Evolutionary conservation across 768 basidiomycete genomes (phyloP).

Genomic region (Trametes coccinea): DNA sequence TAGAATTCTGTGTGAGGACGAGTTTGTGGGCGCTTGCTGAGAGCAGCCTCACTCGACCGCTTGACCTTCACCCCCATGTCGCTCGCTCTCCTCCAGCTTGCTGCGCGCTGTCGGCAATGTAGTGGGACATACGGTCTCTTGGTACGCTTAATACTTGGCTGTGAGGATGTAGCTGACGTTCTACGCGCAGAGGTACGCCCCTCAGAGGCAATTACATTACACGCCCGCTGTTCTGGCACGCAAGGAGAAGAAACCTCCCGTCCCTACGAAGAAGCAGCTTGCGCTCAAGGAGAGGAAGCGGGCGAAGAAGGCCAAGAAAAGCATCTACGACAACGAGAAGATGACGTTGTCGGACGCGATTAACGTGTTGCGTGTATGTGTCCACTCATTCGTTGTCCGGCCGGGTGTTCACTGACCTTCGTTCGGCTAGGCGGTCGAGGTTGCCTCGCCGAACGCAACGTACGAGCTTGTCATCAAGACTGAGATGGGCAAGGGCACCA

Average conservation of each 20-base stretch:
- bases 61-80: conserved; percentile 12
- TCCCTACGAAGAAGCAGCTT: conserved; percentile 58
- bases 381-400: neutral
- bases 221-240: conserved; percentile 48
- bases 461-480: conserved; percentile 85
- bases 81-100: conserved; percentile 14
- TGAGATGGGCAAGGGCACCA: conserved; percentile 71
- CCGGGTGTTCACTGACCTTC: neutral
- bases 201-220: conserved; percentile 53
- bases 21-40: neutral
- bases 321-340: conserved; percentile 63
- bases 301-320: conserved; percentile 53
- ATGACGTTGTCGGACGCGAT: conserved; percentile 68
- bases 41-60: neutral
- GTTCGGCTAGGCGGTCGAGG: conserved; percentile 73
- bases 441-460: conserved; percentile 70
- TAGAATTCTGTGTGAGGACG: neutral
- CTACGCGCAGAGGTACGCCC: conserved; percentile 8
- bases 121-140: conserved; percentile 1
- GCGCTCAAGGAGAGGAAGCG: conserved; percentile 65
- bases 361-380: conserved; percentile 64
- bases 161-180: neutral
- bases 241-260: conserved; percentile 52
- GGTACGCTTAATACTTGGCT: neutral
- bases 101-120: conserved; percentile 20